Evolutionary conservation across 2,329 filamentous ascomycete species (phyloP), one percentile per base, ranked within the genome.

Genomic region (Colletotrichum lindemuthianum): DNA sequence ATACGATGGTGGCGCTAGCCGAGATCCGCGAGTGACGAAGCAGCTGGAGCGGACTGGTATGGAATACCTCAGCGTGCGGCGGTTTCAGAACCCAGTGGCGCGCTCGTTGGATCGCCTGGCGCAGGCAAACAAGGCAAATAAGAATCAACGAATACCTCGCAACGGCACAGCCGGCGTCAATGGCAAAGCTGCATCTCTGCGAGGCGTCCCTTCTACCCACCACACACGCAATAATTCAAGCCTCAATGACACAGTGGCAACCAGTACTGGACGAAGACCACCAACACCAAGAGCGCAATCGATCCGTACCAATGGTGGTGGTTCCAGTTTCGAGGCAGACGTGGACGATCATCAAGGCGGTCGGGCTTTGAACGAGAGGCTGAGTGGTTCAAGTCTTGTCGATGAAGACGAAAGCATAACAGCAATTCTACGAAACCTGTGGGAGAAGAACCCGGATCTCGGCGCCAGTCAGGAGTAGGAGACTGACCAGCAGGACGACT

Each of bases 31-130:
- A 5, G 82, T 91, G 34, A 81, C 84, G 70, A 85, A 87, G 72
- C 83, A 90, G 52, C 83, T 92, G 58, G 90, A 92, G 73, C 84
- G 88, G 50, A 90, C 90, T 1, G 88, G 88, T 13, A 86, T 90
- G 76, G 90, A 92, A 72, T 92, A 92, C 73, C 82, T 89, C n/a
- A 90, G 92, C 8, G 88, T 93, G 39, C 84, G 90, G 58, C 82
- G 90, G 48, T 90, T 90, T 72, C 88, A 91, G 71, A 91, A 92
- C 69, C 89, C 90, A 0, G 82, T 92, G 15, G 86, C 85, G 5
- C 84, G 89, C 49, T 89, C 88, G 0, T 77, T 92, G 15, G 76
- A 76, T 44, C 76, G 79, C 4, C 72, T 82, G 6, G 71, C 72
- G 39, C 72, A 64, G 15, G 34, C 50, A 37, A 66, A 68, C 34